These are phyloP conservation scores for Chlamydomonas reinhardtii DNA, from an alignment of 163 green algal species.

Conservation along the genomic window DNA sequence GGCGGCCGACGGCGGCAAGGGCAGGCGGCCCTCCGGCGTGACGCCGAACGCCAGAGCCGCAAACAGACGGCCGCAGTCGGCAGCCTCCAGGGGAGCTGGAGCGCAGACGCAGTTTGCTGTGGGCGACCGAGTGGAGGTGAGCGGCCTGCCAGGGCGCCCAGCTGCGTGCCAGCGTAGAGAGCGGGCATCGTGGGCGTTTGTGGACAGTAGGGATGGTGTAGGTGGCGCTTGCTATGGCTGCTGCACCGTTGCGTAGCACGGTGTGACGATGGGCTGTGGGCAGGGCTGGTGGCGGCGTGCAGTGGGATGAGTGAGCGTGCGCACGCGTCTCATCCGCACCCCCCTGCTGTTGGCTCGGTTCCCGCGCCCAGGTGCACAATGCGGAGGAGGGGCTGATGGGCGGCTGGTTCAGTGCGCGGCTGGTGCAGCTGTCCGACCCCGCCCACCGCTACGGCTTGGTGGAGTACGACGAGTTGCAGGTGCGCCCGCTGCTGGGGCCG, in stretches of 20 bases:
- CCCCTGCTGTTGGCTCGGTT: background rate
- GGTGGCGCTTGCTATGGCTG: no score
- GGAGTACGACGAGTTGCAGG: slow-evolving; percentile 38
- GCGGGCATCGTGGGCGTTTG: background rate
- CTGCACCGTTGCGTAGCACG: no score
- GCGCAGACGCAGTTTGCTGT: background rate
- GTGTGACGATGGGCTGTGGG: background rate
- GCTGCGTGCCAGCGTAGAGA: no score
- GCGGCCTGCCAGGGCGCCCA: no score
- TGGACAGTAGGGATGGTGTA: no score
- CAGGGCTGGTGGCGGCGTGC: background rate
- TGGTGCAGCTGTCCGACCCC: background rate
- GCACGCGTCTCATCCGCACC: no score
- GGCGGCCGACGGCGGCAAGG: background rate
- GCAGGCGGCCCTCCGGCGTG: no score
- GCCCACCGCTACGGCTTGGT: slow-evolving; percentile 14
- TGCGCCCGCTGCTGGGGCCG: background rate
- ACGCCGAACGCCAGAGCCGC: background rate
- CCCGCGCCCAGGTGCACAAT: slow-evolving; percentile 48
- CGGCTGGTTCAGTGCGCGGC: slow-evolving; percentile 12
- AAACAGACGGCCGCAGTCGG: background rate
- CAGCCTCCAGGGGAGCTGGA: background rate
- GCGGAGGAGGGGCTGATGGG: slow-evolving; percentile 30
- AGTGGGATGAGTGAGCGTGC: no score
- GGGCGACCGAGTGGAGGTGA: slow-evolving; percentile 33